Evolutionary conservation across 192 early-diverging fungal species (phyloP).

Genomic region (Linnemannia elongata): DNA sequence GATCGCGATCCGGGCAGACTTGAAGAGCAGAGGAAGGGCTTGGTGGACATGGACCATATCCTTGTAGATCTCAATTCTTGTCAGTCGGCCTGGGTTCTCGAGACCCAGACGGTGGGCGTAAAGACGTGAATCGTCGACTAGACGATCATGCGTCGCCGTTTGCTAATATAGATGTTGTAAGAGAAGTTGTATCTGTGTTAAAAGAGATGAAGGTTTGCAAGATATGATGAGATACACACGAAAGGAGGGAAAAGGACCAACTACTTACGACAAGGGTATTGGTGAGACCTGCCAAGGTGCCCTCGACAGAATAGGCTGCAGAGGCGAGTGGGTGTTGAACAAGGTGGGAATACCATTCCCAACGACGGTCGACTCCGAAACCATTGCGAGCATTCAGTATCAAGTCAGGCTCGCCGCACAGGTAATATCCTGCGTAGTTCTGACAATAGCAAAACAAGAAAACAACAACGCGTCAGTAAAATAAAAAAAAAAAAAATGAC

Average conservation of each 20-base stretch:
- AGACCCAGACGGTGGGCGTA: constrained; percentile 28
- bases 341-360: constrained; percentile 26
- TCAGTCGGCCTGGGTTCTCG: constrained; percentile 4
- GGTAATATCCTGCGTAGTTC: background rate
- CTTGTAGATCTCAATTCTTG: constrained; percentile 23
- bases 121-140: constrained; percentile 19
- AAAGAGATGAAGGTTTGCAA: no score
- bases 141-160: constrained; percentile 24
- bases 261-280: constrained; percentile 25
- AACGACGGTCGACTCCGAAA: constrained; percentile 16
- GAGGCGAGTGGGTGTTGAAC: constrained; percentile 28
- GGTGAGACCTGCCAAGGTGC: background rate
- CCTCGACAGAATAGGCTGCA: constrained; percentile 1
- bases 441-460: background rate
- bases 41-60: constrained; percentile 38
- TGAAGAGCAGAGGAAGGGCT: background rate
- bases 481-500: background rate
- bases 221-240: background rate
- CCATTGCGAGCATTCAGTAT: constrained; percentile 25
- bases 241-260: background rate
- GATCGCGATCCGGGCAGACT: constrained; percentile 11
- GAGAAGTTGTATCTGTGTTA: background rate
- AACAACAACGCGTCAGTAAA: background rate
- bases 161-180: background rate
- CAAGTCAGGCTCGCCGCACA: constrained; percentile 4